Evolutionary conservation across 495 filamentous ascomycete genomes (phyloP), one percentile per base, ranked within the genome.

Genomic region (Elasticomyces elasticus): DNA sequence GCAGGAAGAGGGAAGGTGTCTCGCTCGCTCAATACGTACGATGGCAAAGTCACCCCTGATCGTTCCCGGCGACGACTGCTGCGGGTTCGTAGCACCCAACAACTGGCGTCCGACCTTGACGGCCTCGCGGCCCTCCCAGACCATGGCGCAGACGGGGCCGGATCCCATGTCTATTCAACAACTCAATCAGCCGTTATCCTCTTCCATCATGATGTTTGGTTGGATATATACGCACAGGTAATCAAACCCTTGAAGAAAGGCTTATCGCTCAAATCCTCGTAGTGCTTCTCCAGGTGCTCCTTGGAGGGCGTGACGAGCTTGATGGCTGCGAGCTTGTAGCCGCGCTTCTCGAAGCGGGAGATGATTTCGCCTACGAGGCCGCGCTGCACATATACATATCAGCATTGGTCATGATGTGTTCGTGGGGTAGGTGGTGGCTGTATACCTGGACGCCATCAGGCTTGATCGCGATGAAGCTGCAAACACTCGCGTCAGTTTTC

Each of bases 391-490:
- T n/a, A n/a, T n/a, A n/a, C n/a, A n/a, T n/a, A n/a, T n/a, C n/a
- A n/a, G n/a, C n/a, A n/a, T n/a, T n/a, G n/a, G n/a, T n/a, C n/a
- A n/a, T 67, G 62, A 38, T 47, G 53, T 49, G 20, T 24, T 17
- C 33, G 40, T 51, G 56, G 62, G 62, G 60, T 54, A 26, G 22
- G 51, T n/a, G n/a, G n/a, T n/a, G n/a, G n/a, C n/a, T 37, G 12
- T 78, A 62, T 84, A 94, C 89, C 82, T 96, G 92, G 78, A 98
- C 92, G 73, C 92, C 92, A 76, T 96, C 90, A 67, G 90, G 90
- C 87, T 96, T 96, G 82, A 96, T 85, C 67, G 90, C 90, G 80
- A 96, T 95, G 84, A 96, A 96, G 74, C 89, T 96, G 65, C 31
- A 10, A 26, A 31, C 54, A 11, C 27, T 23, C 37, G 58, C 49